phyloP scores from a whole-genome alignment of 2,329 filamentous ascomycete genomes.

The Aaosphaeria pasadenensis region DNA sequence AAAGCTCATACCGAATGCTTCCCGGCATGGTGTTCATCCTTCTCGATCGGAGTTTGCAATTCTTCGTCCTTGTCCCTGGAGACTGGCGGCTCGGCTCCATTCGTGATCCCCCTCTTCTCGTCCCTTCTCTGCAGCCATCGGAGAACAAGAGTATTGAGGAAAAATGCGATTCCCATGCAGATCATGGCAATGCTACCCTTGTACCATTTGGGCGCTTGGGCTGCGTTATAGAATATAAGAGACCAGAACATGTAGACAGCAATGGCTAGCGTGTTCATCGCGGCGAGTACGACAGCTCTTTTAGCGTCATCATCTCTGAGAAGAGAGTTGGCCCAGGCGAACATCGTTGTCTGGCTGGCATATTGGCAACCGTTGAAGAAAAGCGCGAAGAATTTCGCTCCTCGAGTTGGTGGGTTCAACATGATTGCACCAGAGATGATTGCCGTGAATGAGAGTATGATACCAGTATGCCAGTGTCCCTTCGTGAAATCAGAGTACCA shows the following conservation, averaged over 20 bases:
- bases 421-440: conserved; percentile 62
- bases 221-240: conserved; percentile 67
- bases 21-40: too few species aligned
- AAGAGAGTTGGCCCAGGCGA: conserved; percentile 73
- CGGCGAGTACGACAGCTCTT: conserved; percentile 65
- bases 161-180: conserved; percentile 51
- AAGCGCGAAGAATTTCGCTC: conserved; percentile 58
- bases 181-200: conserved; percentile 75
- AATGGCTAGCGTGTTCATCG: conserved; percentile 56
- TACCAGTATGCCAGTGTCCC: conserved; percentile 3
- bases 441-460: conserved; percentile 58
- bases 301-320: conserved; percentile 63
- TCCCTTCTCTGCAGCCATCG: neutral
- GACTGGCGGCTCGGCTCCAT: too few species aligned
- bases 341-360: conserved; percentile 71
- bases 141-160: neutral
- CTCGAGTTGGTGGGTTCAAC: conserved; percentile 51
- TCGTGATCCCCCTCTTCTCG: neutral
- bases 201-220: conserved; percentile 64
- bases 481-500: conserved; percentile 64
- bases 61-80: too few species aligned
- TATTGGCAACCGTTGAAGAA: conserved; percentile 71
- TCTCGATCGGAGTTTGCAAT: too few species aligned
- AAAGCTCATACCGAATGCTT: too few species aligned
- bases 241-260: conserved; percentile 48